phyloP scores from a whole-genome alignment of 2,329 filamentous ascomycete species.

The Fusarium buharicum region DNA sequence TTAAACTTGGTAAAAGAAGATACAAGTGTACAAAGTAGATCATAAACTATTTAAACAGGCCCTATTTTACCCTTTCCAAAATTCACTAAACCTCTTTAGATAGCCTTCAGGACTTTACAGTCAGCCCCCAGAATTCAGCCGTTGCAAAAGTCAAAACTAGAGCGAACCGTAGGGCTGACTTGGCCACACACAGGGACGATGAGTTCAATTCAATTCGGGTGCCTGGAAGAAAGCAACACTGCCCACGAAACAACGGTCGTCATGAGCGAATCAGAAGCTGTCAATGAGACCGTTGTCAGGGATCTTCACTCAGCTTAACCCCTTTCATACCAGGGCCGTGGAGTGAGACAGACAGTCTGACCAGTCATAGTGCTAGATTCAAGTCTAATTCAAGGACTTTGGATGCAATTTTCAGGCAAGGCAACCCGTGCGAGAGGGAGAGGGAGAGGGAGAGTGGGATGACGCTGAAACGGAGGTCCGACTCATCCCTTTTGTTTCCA shows the following conservation, averaged over 20 bases:
- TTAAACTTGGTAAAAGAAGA: too few species aligned
- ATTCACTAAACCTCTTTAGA: too few species aligned
- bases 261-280: conserved; percentile 47
- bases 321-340: conserved; percentile 29
- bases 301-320: conserved; percentile 21
- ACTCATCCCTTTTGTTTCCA: conserved; percentile 15
- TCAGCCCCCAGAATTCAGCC: neutral
- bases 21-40: too few species aligned
- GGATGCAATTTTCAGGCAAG: conserved; percentile 26
- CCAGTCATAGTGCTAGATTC: conserved; percentile 19
- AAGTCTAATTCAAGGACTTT: conserved; percentile 2
- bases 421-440: conserved; percentile 30
- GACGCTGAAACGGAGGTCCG: conserved; percentile 13
- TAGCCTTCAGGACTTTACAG: too few species aligned
- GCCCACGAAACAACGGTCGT: conserved; percentile 46
- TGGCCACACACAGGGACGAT: neutral
- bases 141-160: too few species aligned
- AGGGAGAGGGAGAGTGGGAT: neutral
- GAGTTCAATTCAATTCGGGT: conserved; percentile 33
- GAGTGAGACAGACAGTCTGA: conserved; percentile 4
- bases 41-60: too few species aligned
- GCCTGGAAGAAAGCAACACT: conserved; percentile 43
- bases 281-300: neutral
- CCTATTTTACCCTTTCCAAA: too few species aligned
- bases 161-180: conserved; percentile 43